Base-by-base conservation (phyloP, 2,329 filamentous ascomycete species). In the Fusarium sambucinum region DNA sequence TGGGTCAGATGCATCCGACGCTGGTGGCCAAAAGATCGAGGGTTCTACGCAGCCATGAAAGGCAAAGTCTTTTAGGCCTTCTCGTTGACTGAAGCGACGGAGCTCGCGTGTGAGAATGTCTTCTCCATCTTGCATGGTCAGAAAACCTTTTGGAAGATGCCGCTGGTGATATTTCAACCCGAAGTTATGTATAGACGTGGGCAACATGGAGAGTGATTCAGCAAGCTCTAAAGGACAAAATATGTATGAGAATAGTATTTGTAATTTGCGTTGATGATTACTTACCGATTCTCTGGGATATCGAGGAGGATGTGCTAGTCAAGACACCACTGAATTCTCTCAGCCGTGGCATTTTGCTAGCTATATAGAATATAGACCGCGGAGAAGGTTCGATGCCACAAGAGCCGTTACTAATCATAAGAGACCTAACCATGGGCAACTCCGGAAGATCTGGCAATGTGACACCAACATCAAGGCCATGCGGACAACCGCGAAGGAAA, bases 21-120 rank as follows among this genome's bases (percentile, higher is more conserved):
- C 17, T 4, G 44, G 4, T 17, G 59, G 60, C 60, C 60, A 63
- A 27, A 58, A 25, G 3, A 63, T 47, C 4, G 59, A 63, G 1
- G 59, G 19, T 7, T 63, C 51, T 0, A 46, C 21, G 7, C 40
- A 51, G 1, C 58, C 59, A 2, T 11, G 0, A 4, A 57, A 57
- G 1, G 12, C 13, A 5, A 63, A 46, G 5, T 33, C 23, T 14
- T 52, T 38, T 6, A 63, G 23, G 4, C 59, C 61, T 2, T 30
- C 13, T 29, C 61, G 19, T 3, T 64, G 61, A 1, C 38, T 32
- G 19, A 64, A 64, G 12, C 21, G 41, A 5, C 45, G 16, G 2
- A 64, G 32, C 0, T 63, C 44, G 33, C 25, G 33, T 5, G 38
- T 58, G 2, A 63, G 10, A 2, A 16, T 23, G 9, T 63, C 60